phyloP scores from a whole-genome alignment of 2,329 filamentous ascomycete genomes.

The Proliferodiscus dingleyae region DNA sequence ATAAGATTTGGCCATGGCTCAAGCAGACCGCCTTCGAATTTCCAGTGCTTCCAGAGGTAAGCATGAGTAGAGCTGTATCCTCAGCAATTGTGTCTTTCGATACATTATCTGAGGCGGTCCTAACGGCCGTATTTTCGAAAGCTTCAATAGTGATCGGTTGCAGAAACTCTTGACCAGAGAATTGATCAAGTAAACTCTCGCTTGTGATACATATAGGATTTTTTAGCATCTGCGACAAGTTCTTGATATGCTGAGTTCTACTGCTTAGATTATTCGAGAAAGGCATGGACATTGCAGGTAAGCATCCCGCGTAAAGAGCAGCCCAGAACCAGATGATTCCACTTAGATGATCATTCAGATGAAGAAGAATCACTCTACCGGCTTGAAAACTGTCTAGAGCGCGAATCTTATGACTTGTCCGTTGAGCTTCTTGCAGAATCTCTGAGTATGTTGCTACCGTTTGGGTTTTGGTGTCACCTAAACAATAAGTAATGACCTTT shows the following conservation, averaged over 20 bases:
- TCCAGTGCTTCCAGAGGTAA: constrained; percentile 50
- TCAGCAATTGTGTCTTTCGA: background rate
- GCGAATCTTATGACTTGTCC: background rate
- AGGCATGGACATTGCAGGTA: constrained; percentile 35
- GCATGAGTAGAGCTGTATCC: constrained; percentile 38
- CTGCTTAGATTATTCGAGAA: constrained; percentile 26
- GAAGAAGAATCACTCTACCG: constrained; percentile 18
- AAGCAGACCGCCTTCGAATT: constrained; percentile 46
- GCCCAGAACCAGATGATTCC: constrained; percentile 40
- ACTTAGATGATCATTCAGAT: constrained; percentile 35
- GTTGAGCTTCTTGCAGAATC: background rate
- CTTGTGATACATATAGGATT: constrained; percentile 9
- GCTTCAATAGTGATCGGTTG: constrained; percentile 1
- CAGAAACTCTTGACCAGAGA: background rate
- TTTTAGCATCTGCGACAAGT: constrained; percentile 11
- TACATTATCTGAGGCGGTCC: background rate
- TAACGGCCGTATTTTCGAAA: background rate
- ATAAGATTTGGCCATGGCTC: constrained; percentile 38
- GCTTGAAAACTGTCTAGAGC: background rate
- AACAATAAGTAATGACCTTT: background rate
- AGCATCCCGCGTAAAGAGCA: constrained; percentile 30
- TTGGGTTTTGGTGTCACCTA: background rate
- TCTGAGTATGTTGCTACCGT: background rate
- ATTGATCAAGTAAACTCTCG: background rate
- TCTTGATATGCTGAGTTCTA: constrained; percentile 29